Conservation (phyloP, 1,284 basidiomycete species). For the Sporisorium scitamineum region DNA sequence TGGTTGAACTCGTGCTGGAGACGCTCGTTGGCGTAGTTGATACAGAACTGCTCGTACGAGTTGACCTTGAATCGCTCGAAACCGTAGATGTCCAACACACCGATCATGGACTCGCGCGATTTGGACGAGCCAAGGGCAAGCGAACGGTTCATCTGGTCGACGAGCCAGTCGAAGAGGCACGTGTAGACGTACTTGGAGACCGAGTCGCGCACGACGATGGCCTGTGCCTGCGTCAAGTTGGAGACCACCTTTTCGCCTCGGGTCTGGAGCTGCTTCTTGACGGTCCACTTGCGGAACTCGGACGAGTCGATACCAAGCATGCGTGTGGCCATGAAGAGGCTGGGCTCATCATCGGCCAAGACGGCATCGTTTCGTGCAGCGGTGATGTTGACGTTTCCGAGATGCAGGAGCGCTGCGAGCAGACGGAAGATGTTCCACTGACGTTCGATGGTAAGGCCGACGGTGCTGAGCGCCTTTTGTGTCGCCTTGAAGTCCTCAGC, state of each 20-base stretch:
- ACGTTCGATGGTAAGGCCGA: slow-evolving; percentile 95
- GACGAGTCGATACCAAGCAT: slow-evolving; percentile 88
- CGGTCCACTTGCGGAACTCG: slow-evolving; percentile 99
- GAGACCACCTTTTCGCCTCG: slow-evolving; percentile 96
- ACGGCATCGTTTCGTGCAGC: slow-evolving; percentile 84
- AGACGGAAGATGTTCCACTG: slow-evolving; percentile 98
- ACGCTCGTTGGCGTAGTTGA: slow-evolving; percentile 99
- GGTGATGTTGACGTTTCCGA: slow-evolving; percentile 93
- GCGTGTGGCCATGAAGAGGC: slow-evolving; percentile 83
- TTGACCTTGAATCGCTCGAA: slow-evolving; percentile 73
- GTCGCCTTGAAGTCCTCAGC: slow-evolving; percentile 93
- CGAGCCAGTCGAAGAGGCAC: slow-evolving; percentile 98
- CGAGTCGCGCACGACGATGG: slow-evolving; percentile 93
- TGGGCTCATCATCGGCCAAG: slow-evolving; percentile 85
- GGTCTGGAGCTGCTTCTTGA: slow-evolving; percentile 97
- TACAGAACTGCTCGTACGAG: slow-evolving; percentile 99
- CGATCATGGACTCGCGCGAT: slow-evolving; percentile 95
- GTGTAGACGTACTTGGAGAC: slow-evolving; percentile 99
- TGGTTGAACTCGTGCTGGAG: slow-evolving; percentile 83
- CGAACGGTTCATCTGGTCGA: slow-evolving; percentile 95
- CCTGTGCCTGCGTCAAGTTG: slow-evolving; percentile 85
- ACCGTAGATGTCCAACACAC: slow-evolving; percentile 84
- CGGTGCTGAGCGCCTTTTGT: slow-evolving; percentile 92
- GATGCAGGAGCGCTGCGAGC: slow-evolving; percentile 90
- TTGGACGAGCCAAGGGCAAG: slow-evolving; percentile 88